These are phyloP conservation scores for Diaporthe helianthi DNA, from an alignment of 2,329 filamentous ascomycete genomes.

Conservation along the genomic window DNA sequence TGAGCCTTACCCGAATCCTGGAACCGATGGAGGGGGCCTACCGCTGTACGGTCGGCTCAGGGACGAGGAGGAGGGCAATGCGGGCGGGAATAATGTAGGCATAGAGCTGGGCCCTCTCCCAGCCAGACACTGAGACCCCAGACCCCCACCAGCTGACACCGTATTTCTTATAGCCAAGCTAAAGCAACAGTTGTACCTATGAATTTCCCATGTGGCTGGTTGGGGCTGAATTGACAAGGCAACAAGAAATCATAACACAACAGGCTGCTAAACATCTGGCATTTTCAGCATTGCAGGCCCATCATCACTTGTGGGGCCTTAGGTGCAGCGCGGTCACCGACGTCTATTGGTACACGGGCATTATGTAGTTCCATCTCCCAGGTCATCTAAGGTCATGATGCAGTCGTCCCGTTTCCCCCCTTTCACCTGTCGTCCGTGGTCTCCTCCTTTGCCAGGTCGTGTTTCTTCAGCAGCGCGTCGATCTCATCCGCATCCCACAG, in stretches of 20 bases:
- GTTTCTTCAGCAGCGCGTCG: slow-evolving; percentile 89
- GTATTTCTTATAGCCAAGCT: slow-evolving; percentile 25
- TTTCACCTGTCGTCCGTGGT: slow-evolving; percentile 69
- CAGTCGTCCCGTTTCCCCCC: background rate
- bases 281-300: background rate
- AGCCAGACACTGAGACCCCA: background rate
- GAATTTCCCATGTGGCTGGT: background rate
- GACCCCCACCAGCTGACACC: slow-evolving; percentile 36
- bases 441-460: slow-evolving; percentile 90
- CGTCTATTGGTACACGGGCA: slow-evolving; percentile 42
- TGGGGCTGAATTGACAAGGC: background rate
- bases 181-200: background rate
- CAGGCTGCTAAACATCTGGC: background rate
- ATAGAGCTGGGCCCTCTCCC: slow-evolving; percentile 44
- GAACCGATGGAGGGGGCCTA: slow-evolving; percentile 35
- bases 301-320: background rate
- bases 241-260: background rate
- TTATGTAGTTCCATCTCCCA: slow-evolving; percentile 31
- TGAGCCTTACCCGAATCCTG: slow-evolving; percentile 60
- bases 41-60: slow-evolving; percentile 52
- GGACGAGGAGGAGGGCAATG: slow-evolving; percentile 59
- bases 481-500: slow-evolving; percentile 98
- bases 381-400: slow-evolving; percentile 28
- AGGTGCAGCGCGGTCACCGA: slow-evolving; percentile 9
- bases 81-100: slow-evolving; percentile 46